Conservation (phyloP, 192 early-diverging fungal species). For the Dissophora globulifera region DNA sequence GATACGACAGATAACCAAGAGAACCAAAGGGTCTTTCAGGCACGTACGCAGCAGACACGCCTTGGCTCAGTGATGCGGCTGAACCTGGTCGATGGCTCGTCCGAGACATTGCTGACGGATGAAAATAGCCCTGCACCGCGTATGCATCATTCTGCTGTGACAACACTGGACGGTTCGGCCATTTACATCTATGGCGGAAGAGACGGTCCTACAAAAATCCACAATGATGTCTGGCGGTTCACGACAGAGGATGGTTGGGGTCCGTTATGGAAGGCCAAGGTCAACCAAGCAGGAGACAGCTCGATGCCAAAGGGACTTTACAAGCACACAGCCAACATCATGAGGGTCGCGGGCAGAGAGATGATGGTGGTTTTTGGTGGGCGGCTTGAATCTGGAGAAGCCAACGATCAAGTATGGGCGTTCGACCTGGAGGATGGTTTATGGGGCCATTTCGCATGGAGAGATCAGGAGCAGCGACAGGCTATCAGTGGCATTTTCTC, state of each 20-base stretch:
- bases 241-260: constrained; percentile 21
- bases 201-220: constrained; percentile 44
- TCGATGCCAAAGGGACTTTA: constrained; percentile 22
- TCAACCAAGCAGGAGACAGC: constrained; percentile 7
- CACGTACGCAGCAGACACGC: constrained; percentile 36
- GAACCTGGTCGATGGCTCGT: constrained; percentile 12
- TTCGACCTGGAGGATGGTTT: constrained; percentile 39
- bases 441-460: constrained; percentile 28
- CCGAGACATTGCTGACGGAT: background rate
- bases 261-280: constrained; percentile 23
- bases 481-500: constrained; percentile 17
- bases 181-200: constrained; percentile 44
- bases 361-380: constrained; percentile 50
- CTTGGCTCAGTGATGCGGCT: constrained; percentile 27
- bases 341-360: constrained; percentile 29
- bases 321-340: constrained; percentile 50
- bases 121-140: constrained; percentile 34
- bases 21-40: constrained; percentile 27
- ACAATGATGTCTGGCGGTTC: constrained; percentile 48
- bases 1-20: constrained; percentile 22
- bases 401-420: constrained; percentile 25
- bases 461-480: background rate
- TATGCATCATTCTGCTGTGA: constrained; percentile 38
- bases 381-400: constrained; percentile 20
- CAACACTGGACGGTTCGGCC: constrained; percentile 19